These are phyloP conservation scores for Fusarium succisae DNA, from an alignment of 2,329 filamentous ascomycete species.

Conservation along the genomic window DNA sequence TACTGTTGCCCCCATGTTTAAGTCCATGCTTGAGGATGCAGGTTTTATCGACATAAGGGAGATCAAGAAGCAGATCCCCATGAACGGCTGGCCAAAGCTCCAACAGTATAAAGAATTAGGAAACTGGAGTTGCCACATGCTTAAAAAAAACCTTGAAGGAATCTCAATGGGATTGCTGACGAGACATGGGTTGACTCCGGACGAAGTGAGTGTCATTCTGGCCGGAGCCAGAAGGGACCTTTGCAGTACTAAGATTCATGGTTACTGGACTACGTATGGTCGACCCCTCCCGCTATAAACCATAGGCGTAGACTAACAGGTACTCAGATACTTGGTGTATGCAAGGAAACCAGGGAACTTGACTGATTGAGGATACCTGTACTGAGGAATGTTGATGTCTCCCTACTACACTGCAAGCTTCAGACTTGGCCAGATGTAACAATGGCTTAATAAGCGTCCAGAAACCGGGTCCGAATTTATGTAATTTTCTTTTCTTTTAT, in stretches of 20 bases:
- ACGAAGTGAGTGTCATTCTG: neutral
- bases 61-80: neutral
- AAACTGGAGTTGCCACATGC: neutral
- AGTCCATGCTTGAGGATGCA: neutral
- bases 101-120: neutral
- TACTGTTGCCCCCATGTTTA: neutral
- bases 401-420: no score
- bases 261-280: neutral
- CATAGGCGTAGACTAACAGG: neutral
- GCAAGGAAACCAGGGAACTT: neutral
- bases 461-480: no score
- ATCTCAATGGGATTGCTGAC: neutral
- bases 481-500: no score
- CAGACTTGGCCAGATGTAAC: no score
- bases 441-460: no score
- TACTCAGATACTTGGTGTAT: neutral
- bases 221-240: neutral
- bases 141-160: neutral
- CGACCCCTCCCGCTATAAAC: neutral
- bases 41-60: neutral
- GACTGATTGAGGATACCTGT: neutral
- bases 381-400: no score
- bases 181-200: neutral
- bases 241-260: rapidly evolving
- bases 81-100: neutral